These are phyloP conservation scores for Amphicarpaea edgeworthii DNA, from an alignment of 306 rosid genomes.

Conservation along the genomic window DNA sequence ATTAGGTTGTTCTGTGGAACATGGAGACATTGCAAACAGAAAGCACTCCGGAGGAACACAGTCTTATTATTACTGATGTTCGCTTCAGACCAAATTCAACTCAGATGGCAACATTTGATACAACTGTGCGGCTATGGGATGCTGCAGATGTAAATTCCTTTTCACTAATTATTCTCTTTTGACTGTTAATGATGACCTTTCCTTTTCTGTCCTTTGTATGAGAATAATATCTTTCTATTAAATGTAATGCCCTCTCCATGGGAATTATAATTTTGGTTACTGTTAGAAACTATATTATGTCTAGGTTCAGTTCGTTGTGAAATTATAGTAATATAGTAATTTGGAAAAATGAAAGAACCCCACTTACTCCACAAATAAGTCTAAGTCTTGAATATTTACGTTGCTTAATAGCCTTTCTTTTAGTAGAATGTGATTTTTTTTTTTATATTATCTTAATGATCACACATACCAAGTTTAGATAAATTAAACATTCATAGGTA, in stretches of 20 bases:
- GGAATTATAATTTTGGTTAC: slow-evolving; percentile 16
- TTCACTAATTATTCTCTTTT: slow-evolving; percentile 26
- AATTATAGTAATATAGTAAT: neutral
- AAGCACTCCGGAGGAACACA: slow-evolving; percentile 78
- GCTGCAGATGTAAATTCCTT: slow-evolving; percentile 76
- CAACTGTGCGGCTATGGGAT: slow-evolving; percentile 93
- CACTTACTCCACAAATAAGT: neutral
- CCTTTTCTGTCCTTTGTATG: slow-evolving; percentile 22
- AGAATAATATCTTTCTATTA: slow-evolving; percentile 16
- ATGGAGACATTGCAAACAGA: slow-evolving; percentile 88
- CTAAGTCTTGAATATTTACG: neutral
- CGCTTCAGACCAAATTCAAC: slow-evolving; percentile 93
- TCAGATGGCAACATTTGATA: slow-evolving; percentile 92
- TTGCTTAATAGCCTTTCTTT: neutral
- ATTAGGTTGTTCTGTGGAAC: slow-evolving; percentile 92
- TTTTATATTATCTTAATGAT: slow-evolving; percentile 5
- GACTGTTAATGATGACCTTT: slow-evolving; percentile 19
- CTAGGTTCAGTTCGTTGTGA: slow-evolving; percentile 1
- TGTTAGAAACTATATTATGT: neutral
- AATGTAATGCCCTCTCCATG: neutral
- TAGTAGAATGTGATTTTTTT: neutral
- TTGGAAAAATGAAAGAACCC: slow-evolving; percentile 3
- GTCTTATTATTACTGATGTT: slow-evolving; percentile 78
- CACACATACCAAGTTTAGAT: neutral
- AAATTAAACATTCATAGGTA: neutral